Conservation (phyloP, 2,329 filamentous ascomycete species). For the Erysiphe pulchra region DNA sequence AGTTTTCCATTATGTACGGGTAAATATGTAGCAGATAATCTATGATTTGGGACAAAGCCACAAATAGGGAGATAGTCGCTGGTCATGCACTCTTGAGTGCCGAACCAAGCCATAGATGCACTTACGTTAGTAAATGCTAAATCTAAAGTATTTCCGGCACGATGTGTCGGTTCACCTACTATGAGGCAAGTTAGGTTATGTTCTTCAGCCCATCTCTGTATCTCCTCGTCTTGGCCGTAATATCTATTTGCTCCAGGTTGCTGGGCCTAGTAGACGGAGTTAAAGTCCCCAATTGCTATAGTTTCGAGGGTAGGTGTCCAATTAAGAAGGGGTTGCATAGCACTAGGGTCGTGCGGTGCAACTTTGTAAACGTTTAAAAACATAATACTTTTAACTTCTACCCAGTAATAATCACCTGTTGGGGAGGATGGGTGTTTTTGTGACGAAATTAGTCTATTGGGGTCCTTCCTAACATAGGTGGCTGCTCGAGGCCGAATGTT, state of each 20-base stretch:
- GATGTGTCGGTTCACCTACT: too few species aligned
- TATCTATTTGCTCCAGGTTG: neutral
- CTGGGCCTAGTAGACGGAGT: neutral
- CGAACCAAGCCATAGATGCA: too few species aligned
- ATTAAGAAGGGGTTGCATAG: neutral
- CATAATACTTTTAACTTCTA: neutral
- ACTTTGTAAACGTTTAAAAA: neutral
- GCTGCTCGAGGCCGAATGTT: neutral
- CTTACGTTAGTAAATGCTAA: too few species aligned
- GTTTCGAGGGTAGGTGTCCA: neutral
- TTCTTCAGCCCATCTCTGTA: neutral
- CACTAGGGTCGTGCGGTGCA: neutral
- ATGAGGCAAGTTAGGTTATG: neutral
- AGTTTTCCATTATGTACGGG: too few species aligned
- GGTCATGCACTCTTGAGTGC: too few species aligned
- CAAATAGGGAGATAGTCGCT: too few species aligned
- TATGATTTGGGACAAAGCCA: too few species aligned
- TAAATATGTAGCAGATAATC: too few species aligned
- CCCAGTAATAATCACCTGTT: neutral
- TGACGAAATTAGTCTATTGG: neutral
- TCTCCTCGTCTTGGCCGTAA: neutral
- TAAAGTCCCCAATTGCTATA: neutral
- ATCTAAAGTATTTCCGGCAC: too few species aligned
- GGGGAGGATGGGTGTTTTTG: neutral
- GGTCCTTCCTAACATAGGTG: neutral